Conservation (phyloP, 495 filamentous ascomycete species). For the Aspergillus panamensis region DNA sequence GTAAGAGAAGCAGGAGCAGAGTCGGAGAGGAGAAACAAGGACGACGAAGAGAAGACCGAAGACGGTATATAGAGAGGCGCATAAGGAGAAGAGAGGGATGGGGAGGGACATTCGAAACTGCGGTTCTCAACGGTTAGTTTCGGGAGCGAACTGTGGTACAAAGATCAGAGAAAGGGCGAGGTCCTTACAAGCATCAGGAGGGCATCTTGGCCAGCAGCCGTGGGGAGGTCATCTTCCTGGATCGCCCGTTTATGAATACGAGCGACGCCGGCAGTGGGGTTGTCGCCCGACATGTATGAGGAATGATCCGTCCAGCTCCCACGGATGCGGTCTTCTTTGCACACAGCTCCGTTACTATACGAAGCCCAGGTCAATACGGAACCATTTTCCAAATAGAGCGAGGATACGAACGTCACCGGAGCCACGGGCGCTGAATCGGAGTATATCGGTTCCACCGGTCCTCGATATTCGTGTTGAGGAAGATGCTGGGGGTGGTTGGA, state of each 20-base stretch:
- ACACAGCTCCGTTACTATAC: constrained; percentile 27
- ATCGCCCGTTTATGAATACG: constrained; percentile 33
- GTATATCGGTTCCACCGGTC: constrained; percentile 14
- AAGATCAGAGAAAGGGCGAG: background rate
- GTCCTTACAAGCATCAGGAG: constrained; percentile 38
- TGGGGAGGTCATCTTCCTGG: constrained; percentile 24
- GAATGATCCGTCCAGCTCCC: constrained; percentile 41
- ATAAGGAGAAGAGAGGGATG: constrained; percentile 44
- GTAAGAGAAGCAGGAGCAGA: constrained; percentile 39
- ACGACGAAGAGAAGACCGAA: constrained; percentile 41
- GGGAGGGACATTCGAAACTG: constrained; percentile 50
- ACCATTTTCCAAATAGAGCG: constrained; percentile 24
- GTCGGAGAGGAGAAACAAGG: constrained; percentile 40
- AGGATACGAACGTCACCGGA: constrained; percentile 24
- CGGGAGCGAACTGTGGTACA: background rate
- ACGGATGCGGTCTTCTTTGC: constrained; percentile 35
- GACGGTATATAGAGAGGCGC: constrained; percentile 43
- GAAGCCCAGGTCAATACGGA: constrained; percentile 27
- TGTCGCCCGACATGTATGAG: constrained; percentile 40
- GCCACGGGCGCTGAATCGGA: constrained; percentile 12
- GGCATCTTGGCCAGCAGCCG: constrained; percentile 35
- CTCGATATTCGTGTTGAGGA: constrained; percentile 4
- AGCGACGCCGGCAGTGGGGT: constrained; percentile 24
- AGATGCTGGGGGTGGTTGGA: constrained; percentile 8
- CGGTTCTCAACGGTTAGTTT: constrained; percentile 18